Evolutionary conservation across 2,329 filamentous ascomycete genomes (phyloP), one percentile per base, ranked within the genome.

Genomic region (Peltaster fructicola): DNA sequence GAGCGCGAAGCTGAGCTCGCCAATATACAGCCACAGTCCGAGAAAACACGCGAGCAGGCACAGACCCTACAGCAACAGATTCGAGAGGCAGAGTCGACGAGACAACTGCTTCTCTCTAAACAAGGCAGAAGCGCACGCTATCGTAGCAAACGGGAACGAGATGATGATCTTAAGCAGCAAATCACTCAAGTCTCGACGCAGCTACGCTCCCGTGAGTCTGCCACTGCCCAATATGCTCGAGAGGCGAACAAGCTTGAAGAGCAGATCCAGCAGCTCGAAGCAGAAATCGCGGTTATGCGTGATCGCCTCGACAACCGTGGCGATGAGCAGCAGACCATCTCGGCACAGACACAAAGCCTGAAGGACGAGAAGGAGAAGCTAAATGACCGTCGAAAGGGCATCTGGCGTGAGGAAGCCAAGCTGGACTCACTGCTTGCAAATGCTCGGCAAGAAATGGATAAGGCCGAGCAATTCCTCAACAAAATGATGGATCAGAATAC

Each of bases 401-500:
- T 98, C 13, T 81, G 79, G 49, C 73, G 88, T 39, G 81, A 93
- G 48, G 80, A 92, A 33, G 81, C 85, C 38, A 85, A 79, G 44
- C 63, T 95, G 6, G 73, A 75, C 39, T 79, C 77, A 1, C 65
- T 85, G 27, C 68, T 90, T 14, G 56, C 65, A 6, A 82, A 78
- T 40, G 74, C 79, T 2, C 67, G 74, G 9, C 66, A 75, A 24
- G 81, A 93, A 43, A 67, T 76, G 21, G 70, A 81, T 15, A 68
- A 70, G 29, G 75, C 84, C 0, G 81, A 93, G 46, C 66, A 71
- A 24, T 71, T 68, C 31, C 61, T 95, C 9, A 73, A 76, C 3
- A 71, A 82, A 18, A 75, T 81, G 43, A 90, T 95, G 71, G 88
- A 98, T 45, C 70, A 77, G 31, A 76, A 78, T 27, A 93, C 84